These are phyloP conservation scores for Exidia glandulosa DNA, from an alignment of 768 basidiomycete species.

Conservation along the genomic window DNA sequence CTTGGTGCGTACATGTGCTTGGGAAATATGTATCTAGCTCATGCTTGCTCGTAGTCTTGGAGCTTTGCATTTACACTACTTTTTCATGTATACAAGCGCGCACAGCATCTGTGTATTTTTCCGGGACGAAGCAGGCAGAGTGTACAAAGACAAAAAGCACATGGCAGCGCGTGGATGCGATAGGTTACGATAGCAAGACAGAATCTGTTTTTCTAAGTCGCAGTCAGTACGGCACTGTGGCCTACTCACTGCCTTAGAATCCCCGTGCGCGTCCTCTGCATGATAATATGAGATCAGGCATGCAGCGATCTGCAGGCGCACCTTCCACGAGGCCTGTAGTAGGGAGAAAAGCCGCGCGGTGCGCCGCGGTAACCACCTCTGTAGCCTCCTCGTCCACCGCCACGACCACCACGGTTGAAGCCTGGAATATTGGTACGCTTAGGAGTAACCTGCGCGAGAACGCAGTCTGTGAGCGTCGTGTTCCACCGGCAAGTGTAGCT, in stretches of 20 bases:
- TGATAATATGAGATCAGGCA: not conserved
- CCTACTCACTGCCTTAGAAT: constrained; percentile 26
- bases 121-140: too few relatives aligned
- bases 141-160: not conserved
- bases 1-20: not conserved
- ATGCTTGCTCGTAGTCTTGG: too few relatives aligned
- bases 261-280: constrained; percentile 67
- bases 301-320: constrained; percentile 28
- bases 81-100: not conserved
- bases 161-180: not conserved
- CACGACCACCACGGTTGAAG: constrained; percentile 66
- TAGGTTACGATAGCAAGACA: not conserved
- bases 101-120: too few relatives aligned
- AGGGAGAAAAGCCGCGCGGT: constrained; percentile 51
- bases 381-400: constrained; percentile 53
- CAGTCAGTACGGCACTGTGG: not conserved
- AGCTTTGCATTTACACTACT: not conserved
- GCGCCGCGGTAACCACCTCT: constrained; percentile 51
- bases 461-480: constrained; percentile 1
- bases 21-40: too few relatives aligned
- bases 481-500: not conserved
- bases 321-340: constrained; percentile 60
- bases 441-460: constrained; percentile 60
- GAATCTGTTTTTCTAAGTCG: not conserved
- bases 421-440: constrained; percentile 96